Conservation (phyloP, 345 rosid species). For the Citrus australasica region DNA sequence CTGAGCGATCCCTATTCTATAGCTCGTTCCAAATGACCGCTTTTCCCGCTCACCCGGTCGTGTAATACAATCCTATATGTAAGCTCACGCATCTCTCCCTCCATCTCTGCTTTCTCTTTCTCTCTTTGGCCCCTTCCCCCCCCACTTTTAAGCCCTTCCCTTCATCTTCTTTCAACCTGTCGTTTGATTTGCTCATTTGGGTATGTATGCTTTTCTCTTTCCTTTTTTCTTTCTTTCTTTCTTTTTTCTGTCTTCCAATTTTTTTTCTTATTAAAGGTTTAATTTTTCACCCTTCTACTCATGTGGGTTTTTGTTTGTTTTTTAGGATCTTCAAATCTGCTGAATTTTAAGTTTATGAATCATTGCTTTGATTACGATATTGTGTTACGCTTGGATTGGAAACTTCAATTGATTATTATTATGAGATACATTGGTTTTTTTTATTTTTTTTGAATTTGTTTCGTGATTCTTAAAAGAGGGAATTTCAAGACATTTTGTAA, state of each 20-base stretch:
- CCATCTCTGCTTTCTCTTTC: conserved; percentile 12
- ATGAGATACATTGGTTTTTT: background rate
- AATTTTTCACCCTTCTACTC: background rate
- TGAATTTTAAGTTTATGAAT: background rate
- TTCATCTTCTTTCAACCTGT: conserved; percentile 23
- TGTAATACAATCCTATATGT: conserved; percentile 38
- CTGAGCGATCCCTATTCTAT: conserved; percentile 45
- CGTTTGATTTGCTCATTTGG: conserved; percentile 38
- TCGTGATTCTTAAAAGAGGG: background rate
- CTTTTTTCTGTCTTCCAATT: background rate
- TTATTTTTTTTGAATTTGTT: background rate
- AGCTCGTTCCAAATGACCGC: conserved; percentile 40
- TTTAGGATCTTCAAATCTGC: background rate
- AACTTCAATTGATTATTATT: background rate
- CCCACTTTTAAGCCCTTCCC: conserved; percentile 20
- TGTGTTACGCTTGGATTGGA: background rate
- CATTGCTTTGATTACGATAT: background rate
- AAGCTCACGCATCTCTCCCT: conserved; percentile 18
- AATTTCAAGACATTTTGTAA: background rate
- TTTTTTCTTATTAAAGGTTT: background rate
- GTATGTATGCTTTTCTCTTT: conserved; percentile 12
- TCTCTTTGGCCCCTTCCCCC: conserved; percentile 14
- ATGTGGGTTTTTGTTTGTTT: background rate
- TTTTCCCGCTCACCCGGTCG: conserved; percentile 54
- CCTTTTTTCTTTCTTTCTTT: background rate